phyloP scores from a whole-genome alignment of 495 filamentous ascomycete species.

The Aspergillus ostianus region DNA sequence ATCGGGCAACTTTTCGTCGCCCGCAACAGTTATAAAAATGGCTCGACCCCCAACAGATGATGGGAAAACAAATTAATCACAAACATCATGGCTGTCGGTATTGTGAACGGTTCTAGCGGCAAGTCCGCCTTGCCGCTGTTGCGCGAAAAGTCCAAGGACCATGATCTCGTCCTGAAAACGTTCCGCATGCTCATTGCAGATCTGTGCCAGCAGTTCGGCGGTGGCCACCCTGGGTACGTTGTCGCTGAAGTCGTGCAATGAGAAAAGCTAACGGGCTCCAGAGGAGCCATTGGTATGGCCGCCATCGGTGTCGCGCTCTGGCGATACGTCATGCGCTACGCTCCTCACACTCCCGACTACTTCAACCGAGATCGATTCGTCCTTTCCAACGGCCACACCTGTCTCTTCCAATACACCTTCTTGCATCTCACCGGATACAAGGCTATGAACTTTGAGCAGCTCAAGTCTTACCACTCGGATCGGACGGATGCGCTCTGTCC shows the following conservation, averaged over 20 bases:
- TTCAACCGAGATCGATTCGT: conserved; percentile 56
- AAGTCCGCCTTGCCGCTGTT: conserved; percentile 23
- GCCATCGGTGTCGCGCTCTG: conserved; percentile 53
- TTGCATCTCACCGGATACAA: conserved; percentile 59
- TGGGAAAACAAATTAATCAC: background rate
- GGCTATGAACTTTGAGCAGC: conserved; percentile 57
- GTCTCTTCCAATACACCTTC: conserved; percentile 59
- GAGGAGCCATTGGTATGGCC: conserved; percentile 56
- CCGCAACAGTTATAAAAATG: conserved; percentile 10
- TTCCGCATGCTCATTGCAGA: conserved; percentile 58
- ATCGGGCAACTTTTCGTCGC: conserved; percentile 11
- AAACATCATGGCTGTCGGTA: conserved; percentile 18
- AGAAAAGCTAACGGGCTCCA: conserved; percentile 14
- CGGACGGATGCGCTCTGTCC: conserved; percentile 52
- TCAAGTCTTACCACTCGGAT: conserved; percentile 58
- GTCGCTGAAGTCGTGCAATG: background rate
- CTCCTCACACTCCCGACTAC: conserved; percentile 43
- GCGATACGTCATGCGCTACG: conserved; percentile 53
- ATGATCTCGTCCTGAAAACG: conserved; percentile 48
- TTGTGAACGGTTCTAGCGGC: conserved; percentile 12
- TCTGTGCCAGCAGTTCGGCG: conserved; percentile 58
- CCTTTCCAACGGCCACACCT: conserved; percentile 59
- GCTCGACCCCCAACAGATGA: background rate
- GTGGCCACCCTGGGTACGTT: conserved; percentile 55
- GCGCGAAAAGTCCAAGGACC: conserved; percentile 31